Conservation (phyloP, 306 rosid species). For the Chamaecrista fasciculata region DNA sequence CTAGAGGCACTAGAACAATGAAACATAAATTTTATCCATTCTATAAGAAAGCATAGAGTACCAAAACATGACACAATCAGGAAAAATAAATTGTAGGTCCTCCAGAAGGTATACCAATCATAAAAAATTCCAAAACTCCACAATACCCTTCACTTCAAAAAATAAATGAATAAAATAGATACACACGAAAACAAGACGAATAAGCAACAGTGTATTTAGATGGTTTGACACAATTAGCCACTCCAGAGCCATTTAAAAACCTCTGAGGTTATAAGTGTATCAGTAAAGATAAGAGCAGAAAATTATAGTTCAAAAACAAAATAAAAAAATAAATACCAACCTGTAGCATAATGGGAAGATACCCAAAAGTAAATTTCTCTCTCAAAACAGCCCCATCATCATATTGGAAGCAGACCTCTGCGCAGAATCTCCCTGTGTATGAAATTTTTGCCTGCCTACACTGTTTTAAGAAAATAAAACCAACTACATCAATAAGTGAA, state of each 20-base stretch:
- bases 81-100: background rate
- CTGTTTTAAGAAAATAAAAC: conserved; percentile 38
- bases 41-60: background rate
- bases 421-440: conserved; percentile 61
- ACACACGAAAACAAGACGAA: background rate
- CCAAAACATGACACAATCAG: background rate
- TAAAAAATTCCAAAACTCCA: background rate
- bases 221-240: background rate
- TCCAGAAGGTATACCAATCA: conserved; percentile 2
- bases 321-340: conserved; percentile 35
- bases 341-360: conserved; percentile 83
- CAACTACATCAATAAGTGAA: conserved; percentile 23
- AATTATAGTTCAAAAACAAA: background rate
- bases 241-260: background rate
- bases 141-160: background rate
- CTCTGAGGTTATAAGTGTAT: background rate
- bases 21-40: background rate
- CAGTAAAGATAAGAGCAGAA: background rate
- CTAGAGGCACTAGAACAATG: background rate
- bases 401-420: conserved; percentile 63
- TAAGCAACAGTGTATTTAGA: background rate
- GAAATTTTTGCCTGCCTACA: conserved; percentile 81
- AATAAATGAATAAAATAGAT: background rate
- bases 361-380: conserved; percentile 55
- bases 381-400: conserved; percentile 42